Evolutionary conservation across 345 rosid species (phyloP), one percentile per base, ranked within the genome.

Genomic region (Murraya paniculata): DNA sequence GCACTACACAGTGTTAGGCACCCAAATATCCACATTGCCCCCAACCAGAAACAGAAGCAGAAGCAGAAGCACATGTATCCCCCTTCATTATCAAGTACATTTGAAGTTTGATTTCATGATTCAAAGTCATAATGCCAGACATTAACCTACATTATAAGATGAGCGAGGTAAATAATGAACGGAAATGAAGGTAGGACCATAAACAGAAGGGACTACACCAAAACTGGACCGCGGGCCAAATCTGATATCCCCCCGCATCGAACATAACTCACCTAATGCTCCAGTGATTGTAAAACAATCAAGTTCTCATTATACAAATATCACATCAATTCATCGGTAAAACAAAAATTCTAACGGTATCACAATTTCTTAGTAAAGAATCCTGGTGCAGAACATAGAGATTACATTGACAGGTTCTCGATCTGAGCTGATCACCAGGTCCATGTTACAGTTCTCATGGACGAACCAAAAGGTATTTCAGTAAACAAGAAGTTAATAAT

Each of bases 401-500:
- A 53, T 64, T 64, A 64, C 72, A 71, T 10, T 28, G 45, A 55
- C 4, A 30, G 31, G 53, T 39, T 78, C 38, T 58, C 31, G 61
- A 50, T 65, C 72, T 66, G 73, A 56, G 64, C 64, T 56, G 64
- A 65, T 27, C 61, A 77, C 58, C 31, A 50, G 30, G 68, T 68
- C n/a, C 31, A 35, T 71, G 75, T 73, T 82, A 69, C 77, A 85
- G 71, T 83, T 72, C 41, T 9, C 36, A 14, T 25, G 48, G 16
- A 65, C 64, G 66, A 74, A 64, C 18, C 61, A 57, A 70, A 73
- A 62, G 5, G 60, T 61, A 79, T 67, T 66, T 68, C 78, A 69
- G 81, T 60, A 68, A 75, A 72, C 71, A 68, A 65, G 74, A 65
- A 68, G 84, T 79, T 76, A 79, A 79, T 77, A 84, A 78, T 79